Evolutionary conservation across 192 early-diverging fungal genomes (phyloP).

Genomic region (Entomortierella parvispora): DNA sequence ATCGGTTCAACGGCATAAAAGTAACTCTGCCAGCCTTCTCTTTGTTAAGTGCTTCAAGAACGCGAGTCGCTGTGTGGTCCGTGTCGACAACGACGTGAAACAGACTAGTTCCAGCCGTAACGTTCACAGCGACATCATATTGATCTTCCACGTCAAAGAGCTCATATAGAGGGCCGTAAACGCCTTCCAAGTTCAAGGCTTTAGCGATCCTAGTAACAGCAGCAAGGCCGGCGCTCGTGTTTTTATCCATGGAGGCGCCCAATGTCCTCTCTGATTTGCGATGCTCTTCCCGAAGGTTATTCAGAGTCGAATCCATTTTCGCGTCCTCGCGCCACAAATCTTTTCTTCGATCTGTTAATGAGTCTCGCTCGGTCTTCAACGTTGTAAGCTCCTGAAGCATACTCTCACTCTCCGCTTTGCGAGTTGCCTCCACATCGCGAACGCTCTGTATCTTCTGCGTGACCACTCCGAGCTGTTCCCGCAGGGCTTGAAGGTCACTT

Average conservation of each 20-base stretch:
- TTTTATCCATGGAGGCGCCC: conserved; percentile 82
- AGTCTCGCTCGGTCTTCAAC: conserved; percentile 60
- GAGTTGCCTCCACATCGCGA: conserved; percentile 18
- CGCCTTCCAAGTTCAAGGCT: conserved; percentile 70
- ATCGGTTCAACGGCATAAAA: conserved; percentile 94
- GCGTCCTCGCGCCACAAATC: conserved; percentile 93
- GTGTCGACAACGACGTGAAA: conserved; percentile 98
- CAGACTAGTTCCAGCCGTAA: conserved; percentile 85
- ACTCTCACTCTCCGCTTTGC: conserved; percentile 12
- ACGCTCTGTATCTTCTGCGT: conserved; percentile 20
- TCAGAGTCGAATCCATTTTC: conserved; percentile 68
- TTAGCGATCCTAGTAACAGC: conserved; percentile 77
- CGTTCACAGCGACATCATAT: conserved; percentile 89
- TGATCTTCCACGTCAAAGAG: conserved; percentile 89
- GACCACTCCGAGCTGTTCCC: conserved; percentile 34
- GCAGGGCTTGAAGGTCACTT: conserved; percentile 43
- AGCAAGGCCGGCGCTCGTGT: conserved; percentile 82
- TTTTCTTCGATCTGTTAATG: conserved; percentile 76
- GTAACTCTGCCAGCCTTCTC: conserved; percentile 87
- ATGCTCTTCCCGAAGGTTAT: conserved; percentile 78
- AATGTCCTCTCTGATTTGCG: conserved; percentile 78
- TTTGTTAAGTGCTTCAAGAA: conserved; percentile 69
- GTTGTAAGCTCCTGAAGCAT: conserved; percentile 9
- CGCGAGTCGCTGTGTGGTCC: conserved; percentile 85
- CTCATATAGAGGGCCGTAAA: conserved; percentile 93